phyloP scores from a whole-genome alignment of 1,284 basidiomycete genomes.

The Mycosarcoma maydis region DNA sequence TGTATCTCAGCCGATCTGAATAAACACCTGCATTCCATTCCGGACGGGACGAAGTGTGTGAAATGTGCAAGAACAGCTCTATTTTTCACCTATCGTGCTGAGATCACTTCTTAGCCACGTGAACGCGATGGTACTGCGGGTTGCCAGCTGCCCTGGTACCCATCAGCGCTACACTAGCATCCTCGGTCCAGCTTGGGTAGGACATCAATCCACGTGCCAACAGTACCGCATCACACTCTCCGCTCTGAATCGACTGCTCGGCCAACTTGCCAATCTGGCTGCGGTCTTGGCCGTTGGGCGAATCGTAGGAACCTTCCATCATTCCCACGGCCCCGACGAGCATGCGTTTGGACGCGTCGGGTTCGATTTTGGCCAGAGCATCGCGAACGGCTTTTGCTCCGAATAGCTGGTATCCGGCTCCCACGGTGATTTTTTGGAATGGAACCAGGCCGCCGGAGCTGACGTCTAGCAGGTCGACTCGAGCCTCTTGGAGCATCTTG shows the following conservation, averaged over 20 bases:
- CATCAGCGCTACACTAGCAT: slow-evolving; percentile 44
- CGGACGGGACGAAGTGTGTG: no score
- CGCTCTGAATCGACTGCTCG: slow-evolving; percentile 48
- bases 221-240: slow-evolving; percentile 49
- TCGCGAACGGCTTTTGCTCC: slow-evolving; percentile 47
- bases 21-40: no score
- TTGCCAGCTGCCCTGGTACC: slow-evolving; percentile 41
- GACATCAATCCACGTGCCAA: slow-evolving; percentile 55
- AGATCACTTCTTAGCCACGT: slow-evolving; percentile 23
- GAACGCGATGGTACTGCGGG: slow-evolving; percentile 56
- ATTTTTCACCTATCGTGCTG: neutral
- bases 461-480: slow-evolving; percentile 62
- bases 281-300: slow-evolving; percentile 32
- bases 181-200: slow-evolving; percentile 57
- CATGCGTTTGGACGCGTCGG: slow-evolving; percentile 32
- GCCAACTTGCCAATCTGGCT: slow-evolving; percentile 51
- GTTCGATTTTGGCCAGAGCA: slow-evolving; percentile 22
- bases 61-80: no score
- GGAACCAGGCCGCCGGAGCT: slow-evolving; percentile 57
- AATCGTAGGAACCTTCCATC: slow-evolving; percentile 48
- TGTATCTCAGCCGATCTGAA: no score
- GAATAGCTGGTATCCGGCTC: slow-evolving; percentile 60
- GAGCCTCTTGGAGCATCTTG: slow-evolving; percentile 43
- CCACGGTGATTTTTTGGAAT: slow-evolving; percentile 47
- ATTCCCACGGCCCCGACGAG: slow-evolving; percentile 59